Evolutionary conservation across 2,329 filamentous ascomycete species (phyloP), one percentile per base, ranked within the genome.

Genomic region (Xylaria sp.): DNA sequence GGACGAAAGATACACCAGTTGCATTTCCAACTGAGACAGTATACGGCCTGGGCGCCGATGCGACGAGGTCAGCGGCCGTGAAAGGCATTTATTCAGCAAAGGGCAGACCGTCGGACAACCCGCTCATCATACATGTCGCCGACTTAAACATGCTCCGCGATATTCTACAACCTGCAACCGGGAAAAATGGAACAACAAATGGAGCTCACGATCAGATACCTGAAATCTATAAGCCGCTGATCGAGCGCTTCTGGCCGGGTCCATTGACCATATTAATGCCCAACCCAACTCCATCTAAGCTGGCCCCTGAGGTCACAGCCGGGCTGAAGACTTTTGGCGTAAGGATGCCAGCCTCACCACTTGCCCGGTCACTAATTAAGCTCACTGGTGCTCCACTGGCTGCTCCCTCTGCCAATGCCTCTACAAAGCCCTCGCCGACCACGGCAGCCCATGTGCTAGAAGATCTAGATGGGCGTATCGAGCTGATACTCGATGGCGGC

Each of bases 1-100:
- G 84, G 61, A 84, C 85, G 20, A 90, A 87, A 61, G 87, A 93
- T 77, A 87, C 87, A 3, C 96, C 96, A 4, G 94, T 99, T 57
- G 96, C 93, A 1, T 99, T 99, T 78, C 96, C 96, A 0, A 99
- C 96, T 0, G 96, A 99, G 82, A 99, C 96, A 0, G 96, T 99
- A 0, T 99, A 99, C 79, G 96, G 96, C 0, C 87, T 99, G 8
- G 96, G 94, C n/a, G 96, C 96, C 15, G 96, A 98, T 82, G 96
- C 96, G 12, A 98, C 94, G 32, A 89, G 94, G 75, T 94, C 91
- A 76, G 85, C 84, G 28, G 92, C 95, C 1, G 95, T 98, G 7
- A 90, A 87, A 77, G 94, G 94, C n/a, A 99, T 99, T 74, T 99
- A 96, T 80, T 86, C 89, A 25, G 94, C 93, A 62, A 99, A 99